phyloP scores from a whole-genome alignment of 371 early-diverging fungal species.

The Haplosporangium sp. region DNA sequence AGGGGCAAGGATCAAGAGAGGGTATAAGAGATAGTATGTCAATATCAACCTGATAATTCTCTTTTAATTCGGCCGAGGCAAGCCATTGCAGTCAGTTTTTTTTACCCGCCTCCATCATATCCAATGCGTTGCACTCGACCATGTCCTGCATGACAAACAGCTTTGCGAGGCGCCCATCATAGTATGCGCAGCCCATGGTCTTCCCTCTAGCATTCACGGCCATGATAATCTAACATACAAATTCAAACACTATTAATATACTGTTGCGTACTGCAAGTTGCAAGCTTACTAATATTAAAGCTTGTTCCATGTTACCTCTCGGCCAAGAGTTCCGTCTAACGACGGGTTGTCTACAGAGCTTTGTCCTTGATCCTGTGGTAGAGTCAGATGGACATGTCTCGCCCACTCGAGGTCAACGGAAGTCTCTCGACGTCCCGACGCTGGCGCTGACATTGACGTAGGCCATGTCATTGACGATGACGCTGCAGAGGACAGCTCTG shows the following conservation, averaged over 20 bases:
- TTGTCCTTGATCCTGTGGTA: background rate
- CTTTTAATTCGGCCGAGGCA: background rate
- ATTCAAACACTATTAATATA: too few species aligned
- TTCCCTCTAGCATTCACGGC: conserved; percentile 58
- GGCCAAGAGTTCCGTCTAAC: background rate
- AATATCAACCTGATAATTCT: background rate
- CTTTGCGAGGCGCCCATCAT: conserved; percentile 51
- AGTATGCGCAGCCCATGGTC: conserved; percentile 68
- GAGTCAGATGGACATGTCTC: background rate
- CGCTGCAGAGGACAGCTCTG: too few species aligned
- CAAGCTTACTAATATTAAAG: background rate
- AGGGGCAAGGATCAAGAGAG: too few species aligned
- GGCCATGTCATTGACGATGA: too few species aligned
- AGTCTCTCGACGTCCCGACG: too few species aligned
- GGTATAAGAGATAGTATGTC: too few species aligned
- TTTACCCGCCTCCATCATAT: conserved; percentile 56
- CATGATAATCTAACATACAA: conserved; percentile 49
- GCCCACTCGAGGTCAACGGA: background rate
- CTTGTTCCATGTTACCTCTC: conserved; percentile 1
- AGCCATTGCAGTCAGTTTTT: too few species aligned
- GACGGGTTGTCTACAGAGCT: background rate
- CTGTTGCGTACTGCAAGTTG: too few species aligned
- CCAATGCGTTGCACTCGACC: conserved; percentile 56
- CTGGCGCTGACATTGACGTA: too few species aligned
- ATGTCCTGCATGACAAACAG: conserved; percentile 71